Base-by-base conservation (phyloP, 768 basidiomycete genomes). In the Crassisporium funariophilum region DNA sequence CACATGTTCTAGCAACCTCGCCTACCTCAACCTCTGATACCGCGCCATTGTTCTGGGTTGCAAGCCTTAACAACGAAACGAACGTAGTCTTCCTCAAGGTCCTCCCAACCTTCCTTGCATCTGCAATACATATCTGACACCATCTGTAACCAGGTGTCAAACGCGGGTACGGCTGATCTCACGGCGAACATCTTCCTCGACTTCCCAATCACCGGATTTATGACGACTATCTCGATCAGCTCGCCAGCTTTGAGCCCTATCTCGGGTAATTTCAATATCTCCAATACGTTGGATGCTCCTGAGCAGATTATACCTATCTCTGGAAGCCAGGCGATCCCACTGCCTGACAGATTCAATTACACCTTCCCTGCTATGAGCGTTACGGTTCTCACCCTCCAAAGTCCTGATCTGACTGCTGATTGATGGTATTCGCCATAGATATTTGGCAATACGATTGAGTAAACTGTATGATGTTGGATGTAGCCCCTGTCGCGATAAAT, bases 351-450 rank as follows among this genome's bases (percentile, higher is more conserved):
- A 47, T 61, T 66, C 46, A 66, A 68, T 48, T 66, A 63, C 44
- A 64, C 65, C 9, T 67, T 67, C 62, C 64, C 66, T 1, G 64
- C 65, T 1, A 67, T 57, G 43, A 68, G 69, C 46, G 57, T 67
- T 22, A 69, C 61, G 1, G 60, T 67, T 5, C 41, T 69, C 17
- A 41, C 57, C 23, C 45, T 54, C 22, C 48, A 54, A 44, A 50
- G 47, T 24, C 44, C 37, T 13, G 33, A 41, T 12, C 41, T 44
- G 16, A 33, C 2, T 29, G 31, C 25, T 16, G 23, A 39, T 39
- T 19, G 16, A 17, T 17, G 24, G n/a, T 19, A 39, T 11, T 20
- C 24, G 21, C 20, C 38, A 19, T 21, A n/a, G n/a, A n/a, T n/a
- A n/a, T n/a, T n/a, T n/a, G n/a, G n/a, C n/a, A n/a, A n/a, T n/a